Base-by-base conservation (phyloP, 2,329 filamentous ascomycete genomes). In the Lasiodiplodia theobromae region DNA sequence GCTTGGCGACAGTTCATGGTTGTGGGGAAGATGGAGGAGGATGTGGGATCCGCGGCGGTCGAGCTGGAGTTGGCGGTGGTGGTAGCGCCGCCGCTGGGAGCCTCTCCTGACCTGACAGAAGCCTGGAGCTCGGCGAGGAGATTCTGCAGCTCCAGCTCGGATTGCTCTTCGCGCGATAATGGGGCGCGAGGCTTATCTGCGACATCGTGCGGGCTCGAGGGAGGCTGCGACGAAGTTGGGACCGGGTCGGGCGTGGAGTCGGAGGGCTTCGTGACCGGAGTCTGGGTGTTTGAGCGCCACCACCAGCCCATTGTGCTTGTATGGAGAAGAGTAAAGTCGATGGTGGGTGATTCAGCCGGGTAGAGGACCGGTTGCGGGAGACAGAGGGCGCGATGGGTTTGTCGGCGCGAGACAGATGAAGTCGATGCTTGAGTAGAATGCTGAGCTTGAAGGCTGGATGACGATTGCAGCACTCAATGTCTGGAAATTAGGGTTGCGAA, bases 1-100 rank as follows among this genome's bases (percentile, higher is more conserved):
- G 94, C 91, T 70, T 91, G 86, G 64, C 92, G 91, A 84, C 96
- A 98, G 76, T 91, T 94, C 91, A 98, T 96, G 65, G 86, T 88
- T 52, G 89, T 89, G 0, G 93, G 93, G 70, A 96, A 92, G 63
- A 93, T 31, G 70, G 67, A 53, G 75, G 71, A 76, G 75, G 71
- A 76, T 72, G 70, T 69, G 12, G 16, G 58, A 66, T 68, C 66
- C 28, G 71, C 52, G 64, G 69, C 52, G 68, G 71, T 47, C 54
- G 47, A 31, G 58, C 38, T 31, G 47, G 71, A 60, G 63, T 70
- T n/a, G 57, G 72, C 23, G 4, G 8, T 18, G 47, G 28, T 23
- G 52, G 40, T 40, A 12, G 49, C 49, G 63, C 66, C 31, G 62
- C 69, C 25, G 34, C 70, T 64, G 69, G 74, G 52, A 21, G 6